phyloP scores from a whole-genome alignment of 495 filamentous ascomycete species.

The Trichoderma asperelloides region DNA sequence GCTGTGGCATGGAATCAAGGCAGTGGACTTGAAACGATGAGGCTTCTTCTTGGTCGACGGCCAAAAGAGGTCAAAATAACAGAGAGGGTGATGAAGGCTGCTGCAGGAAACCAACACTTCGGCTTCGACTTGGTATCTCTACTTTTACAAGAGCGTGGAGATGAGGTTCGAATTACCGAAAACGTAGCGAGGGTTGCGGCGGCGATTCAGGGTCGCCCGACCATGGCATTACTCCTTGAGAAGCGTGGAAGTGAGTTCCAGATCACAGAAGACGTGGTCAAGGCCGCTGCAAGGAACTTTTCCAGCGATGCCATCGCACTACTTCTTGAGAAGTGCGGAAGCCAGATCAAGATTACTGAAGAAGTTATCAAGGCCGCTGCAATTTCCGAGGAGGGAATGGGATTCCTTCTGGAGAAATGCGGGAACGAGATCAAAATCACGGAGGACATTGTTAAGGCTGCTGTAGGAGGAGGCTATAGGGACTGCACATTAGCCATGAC shows the following conservation, averaged over 20 bases:
- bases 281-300: not conserved
- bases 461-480: not conserved
- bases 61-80: constrained; percentile 12
- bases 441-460: constrained; percentile 14
- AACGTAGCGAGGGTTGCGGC: not conserved
- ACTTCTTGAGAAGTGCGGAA: constrained; percentile 11
- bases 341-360: constrained; percentile 13
- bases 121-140: constrained; percentile 13
- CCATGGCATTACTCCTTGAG: not conserved
- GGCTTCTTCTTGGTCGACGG: constrained; percentile 12
- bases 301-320: not conserved
- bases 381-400: not conserved
- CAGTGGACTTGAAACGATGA: constrained; percentile 12
- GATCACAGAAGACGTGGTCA: not conserved
- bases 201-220: not conserved
- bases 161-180: constrained; percentile 15
- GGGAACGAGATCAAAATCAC: constrained; percentile 13
- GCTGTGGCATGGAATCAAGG: constrained; percentile 13
- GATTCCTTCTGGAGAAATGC: constrained; percentile 11
- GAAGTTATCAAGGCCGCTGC: constrained; percentile 15
- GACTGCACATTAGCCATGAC: not conserved
- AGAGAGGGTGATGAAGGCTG: constrained; percentile 12
- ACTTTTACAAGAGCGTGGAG: constrained; percentile 14
- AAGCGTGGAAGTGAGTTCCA: not conserved
- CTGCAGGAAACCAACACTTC: constrained; percentile 11